phyloP scores from a whole-genome alignment of 768 basidiomycete genomes.

The Cubamyces sp. region DNA sequence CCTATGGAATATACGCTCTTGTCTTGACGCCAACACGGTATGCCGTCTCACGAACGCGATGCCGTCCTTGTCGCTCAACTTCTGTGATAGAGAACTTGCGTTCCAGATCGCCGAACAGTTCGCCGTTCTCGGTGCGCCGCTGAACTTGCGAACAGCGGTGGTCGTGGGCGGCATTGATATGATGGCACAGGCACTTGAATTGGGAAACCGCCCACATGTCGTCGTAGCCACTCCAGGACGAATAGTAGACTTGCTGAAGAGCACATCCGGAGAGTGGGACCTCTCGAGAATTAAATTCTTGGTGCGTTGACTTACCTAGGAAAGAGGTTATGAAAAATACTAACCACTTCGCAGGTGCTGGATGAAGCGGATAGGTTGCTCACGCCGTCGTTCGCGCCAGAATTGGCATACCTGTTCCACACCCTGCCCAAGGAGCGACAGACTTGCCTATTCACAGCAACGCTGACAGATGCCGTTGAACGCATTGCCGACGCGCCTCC shows the following conservation, averaged over 20 bases:
- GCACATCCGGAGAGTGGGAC: slow-evolving; percentile 79
- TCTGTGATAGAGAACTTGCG: slow-evolving; percentile 76
- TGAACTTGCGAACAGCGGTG: slow-evolving; percentile 85
- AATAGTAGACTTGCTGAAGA: slow-evolving; percentile 87
- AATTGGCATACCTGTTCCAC: slow-evolving; percentile 77
- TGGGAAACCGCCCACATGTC: slow-evolving; percentile 85
- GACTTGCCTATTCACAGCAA: slow-evolving; percentile 96
- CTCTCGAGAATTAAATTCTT: slow-evolving; percentile 84
- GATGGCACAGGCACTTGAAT: slow-evolving; percentile 89
- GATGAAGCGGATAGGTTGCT: slow-evolving; percentile 97
- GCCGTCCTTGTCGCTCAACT: not conserved
- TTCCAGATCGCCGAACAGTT: slow-evolving; percentile 99
- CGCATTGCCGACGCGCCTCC: slow-evolving; percentile 72
- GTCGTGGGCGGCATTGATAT: slow-evolving; percentile 99
- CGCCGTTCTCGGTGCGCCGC: slow-evolving; percentile 79
- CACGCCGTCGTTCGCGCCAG: slow-evolving; percentile 86
- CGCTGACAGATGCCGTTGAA: slow-evolving; percentile 86
- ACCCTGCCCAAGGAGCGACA: slow-evolving; percentile 85
- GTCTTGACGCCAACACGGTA: slow-evolving; percentile 95
- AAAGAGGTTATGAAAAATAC: not conserved
- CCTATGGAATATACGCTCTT: slow-evolving; percentile 93
- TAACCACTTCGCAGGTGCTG: slow-evolving; percentile 61
- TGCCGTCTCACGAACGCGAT: slow-evolving; percentile 25
- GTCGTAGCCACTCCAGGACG: slow-evolving; percentile 96
- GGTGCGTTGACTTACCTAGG: slow-evolving; percentile 46